phyloP scores from a whole-genome alignment of 177 flowering plant species.

The Vitis hybrid region DNA sequence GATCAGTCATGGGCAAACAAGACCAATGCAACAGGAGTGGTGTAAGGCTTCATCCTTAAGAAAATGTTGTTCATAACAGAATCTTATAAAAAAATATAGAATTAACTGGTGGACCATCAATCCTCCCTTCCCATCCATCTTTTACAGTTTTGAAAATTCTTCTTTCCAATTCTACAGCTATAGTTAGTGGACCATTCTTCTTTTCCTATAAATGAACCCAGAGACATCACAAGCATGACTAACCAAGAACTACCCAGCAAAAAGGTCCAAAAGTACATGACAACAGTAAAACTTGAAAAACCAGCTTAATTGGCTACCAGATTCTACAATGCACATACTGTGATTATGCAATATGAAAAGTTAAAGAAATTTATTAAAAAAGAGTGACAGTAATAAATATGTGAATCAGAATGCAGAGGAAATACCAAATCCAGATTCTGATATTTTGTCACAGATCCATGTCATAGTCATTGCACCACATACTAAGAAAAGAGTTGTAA shows the following conservation, averaged over 20 bases:
- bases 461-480: conserved; percentile 91
- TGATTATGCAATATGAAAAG: too few species aligned
- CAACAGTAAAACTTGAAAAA: not conserved
- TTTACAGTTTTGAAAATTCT: not conserved
- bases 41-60: too few species aligned
- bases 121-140: not conserved
- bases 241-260: not conserved
- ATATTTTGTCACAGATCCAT: conserved; percentile 93
- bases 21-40: too few species aligned
- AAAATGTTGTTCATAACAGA: too few species aligned
- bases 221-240: not conserved
- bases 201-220: not conserved
- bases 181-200: not conserved
- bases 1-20: not conserved
- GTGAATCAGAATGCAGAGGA: too few species aligned
- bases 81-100: too few species aligned
- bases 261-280: not conserved
- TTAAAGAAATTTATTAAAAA: too few species aligned
- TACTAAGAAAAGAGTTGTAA: conserved; percentile 66
- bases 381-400: too few species aligned
- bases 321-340: too few species aligned
- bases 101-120: too few species aligned
- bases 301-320: too few species aligned
- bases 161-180: not conserved
- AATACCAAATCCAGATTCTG: conserved; percentile 95